Base-by-base conservation (phyloP, 1,284 basidiomycete genomes). In the Neotropicomus parvogracilis region DNA sequence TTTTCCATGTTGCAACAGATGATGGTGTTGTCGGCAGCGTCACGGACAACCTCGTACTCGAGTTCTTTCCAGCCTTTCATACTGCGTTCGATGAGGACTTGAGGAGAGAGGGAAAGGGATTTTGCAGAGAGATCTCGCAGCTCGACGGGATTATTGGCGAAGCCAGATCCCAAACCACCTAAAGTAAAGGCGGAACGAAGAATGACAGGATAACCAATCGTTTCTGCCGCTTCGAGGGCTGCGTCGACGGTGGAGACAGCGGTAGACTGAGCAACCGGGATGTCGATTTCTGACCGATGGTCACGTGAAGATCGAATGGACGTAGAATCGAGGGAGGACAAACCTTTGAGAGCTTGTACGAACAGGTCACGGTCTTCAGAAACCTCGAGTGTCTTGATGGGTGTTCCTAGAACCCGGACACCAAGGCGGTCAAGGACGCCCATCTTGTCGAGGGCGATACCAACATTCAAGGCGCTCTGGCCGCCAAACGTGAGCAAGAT, bases 51-150 rank as follows among this genome's bases (percentile, higher is more conserved):
- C 70, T 99, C 97, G 65, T 99, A 99, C 72, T 99, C 97, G 59
- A 97, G 80, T 75, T 99, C 97, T 69, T 99, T 99, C 97, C 97
- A 99, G 39, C 97, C 97, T 72, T 98, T 98, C 84, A 99, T 90
- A 62, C 90, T 94, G 59, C 94, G 91, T 71, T 99, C 97, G 59
- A 99, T 95, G 48, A 99, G 79, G 40, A 99, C 92, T 70, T 99
- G 97, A 40, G 97, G 97, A 59, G 86, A 91, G 31, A 98, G 77
- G 66, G 85, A 87, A 52, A 99, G 80, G 65, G 88, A 86, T 70
- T 90, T 95, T 32, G 97, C 95, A 45, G 92, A 83, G 19, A 99
- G 77, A 70, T 99, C 95, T 49, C 94, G 87, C 49, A 99, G 75
- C 75, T 99, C 95, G 55, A 98, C 91, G 26, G 93, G 79, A 68